A percentile compares a stretch with the other conserved stretches of the same genome.
phyloP scores from a whole-genome alignment of 768 basidiomycete genomes.

The Amanita pallidorosea region DNA sequence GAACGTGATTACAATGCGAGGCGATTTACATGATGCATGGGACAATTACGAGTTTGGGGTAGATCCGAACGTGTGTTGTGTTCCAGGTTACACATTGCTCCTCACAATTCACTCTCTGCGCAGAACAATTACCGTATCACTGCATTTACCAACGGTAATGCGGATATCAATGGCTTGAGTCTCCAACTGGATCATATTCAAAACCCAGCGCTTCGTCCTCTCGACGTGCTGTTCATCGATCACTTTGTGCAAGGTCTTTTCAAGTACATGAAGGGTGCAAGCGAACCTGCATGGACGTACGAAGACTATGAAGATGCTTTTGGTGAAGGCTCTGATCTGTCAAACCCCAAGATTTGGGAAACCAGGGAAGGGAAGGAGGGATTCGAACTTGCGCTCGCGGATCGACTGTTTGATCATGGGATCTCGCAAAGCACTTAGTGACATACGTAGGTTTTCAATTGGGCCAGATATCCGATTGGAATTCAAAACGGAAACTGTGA shows the following conservation, averaged over 20 bases:
- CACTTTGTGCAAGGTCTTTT: conserved; percentile 22
- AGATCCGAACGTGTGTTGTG: conserved; percentile 11
- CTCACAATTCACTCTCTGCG: not conserved
- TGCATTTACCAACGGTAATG: conserved; percentile 16
- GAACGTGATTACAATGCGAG: conserved; percentile 11
- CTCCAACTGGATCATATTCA: conserved; percentile 17
- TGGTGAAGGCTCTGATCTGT: conserved; percentile 9
- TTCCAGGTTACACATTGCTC: not conserved
- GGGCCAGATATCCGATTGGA: too few relatives aligned
- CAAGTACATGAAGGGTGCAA: conserved; percentile 22
- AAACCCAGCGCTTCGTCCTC: conserved; percentile 17
- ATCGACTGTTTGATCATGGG: not conserved
- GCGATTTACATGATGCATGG: conserved; percentile 12
- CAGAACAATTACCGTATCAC: conserved; percentile 20
- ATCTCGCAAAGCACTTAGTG: not conserved
- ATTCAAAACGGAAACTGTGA: too few relatives aligned
- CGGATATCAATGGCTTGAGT: conserved; percentile 14
- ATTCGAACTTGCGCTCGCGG: not conserved
- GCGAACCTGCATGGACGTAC: conserved; percentile 16
- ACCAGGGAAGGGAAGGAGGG: not conserved
- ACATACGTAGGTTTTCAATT: too few relatives aligned
- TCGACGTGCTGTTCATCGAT: conserved; percentile 20
- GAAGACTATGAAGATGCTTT: conserved; percentile 13
- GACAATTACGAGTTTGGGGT: conserved; percentile 15
- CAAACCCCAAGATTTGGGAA: conserved; percentile 11